Evolutionary conservation across 139 green algal species (phyloP).

Genomic region (Yamagishiella unicocca): DNA sequence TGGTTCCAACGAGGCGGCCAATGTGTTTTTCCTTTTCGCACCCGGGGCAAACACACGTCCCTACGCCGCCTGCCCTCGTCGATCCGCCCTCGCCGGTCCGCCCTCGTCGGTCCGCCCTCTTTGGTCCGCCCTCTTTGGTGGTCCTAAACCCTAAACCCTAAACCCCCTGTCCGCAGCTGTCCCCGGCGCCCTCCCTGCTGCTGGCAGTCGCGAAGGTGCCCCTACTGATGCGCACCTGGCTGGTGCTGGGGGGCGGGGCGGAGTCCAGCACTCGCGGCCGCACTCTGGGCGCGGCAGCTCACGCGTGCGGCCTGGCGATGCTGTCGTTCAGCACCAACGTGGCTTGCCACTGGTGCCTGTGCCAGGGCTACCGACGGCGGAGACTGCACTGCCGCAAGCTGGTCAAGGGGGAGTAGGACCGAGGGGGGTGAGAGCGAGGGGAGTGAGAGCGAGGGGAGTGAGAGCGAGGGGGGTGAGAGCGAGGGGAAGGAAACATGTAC

Average conservation of each 20-base stretch:
- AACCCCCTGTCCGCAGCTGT: background rate
- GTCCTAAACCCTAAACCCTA: too few relatives aligned
- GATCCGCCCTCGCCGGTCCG: background rate
- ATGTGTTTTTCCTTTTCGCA: background rate
- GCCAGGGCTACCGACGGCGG: background rate
- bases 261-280: background rate
- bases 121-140: too few relatives aligned
- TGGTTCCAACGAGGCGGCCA: background rate
- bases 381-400: too few relatives aligned
- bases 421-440: too few relatives aligned
- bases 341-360: slow-evolving; percentile 10
- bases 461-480: too few relatives aligned
- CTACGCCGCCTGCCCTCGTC: background rate
- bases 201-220: background rate
- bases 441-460: too few relatives aligned
- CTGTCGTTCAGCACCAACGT: background rate
- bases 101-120: background rate
- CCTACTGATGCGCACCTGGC: background rate
- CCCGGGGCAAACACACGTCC: background rate
- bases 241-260: background rate
- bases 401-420: too few relatives aligned
- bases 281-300: background rate
- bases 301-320: background rate
- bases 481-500: too few relatives aligned
- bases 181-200: background rate